Conservation (phyloP, 164 flowering plant genomes). For the Magnolia officinalis region DNA sequence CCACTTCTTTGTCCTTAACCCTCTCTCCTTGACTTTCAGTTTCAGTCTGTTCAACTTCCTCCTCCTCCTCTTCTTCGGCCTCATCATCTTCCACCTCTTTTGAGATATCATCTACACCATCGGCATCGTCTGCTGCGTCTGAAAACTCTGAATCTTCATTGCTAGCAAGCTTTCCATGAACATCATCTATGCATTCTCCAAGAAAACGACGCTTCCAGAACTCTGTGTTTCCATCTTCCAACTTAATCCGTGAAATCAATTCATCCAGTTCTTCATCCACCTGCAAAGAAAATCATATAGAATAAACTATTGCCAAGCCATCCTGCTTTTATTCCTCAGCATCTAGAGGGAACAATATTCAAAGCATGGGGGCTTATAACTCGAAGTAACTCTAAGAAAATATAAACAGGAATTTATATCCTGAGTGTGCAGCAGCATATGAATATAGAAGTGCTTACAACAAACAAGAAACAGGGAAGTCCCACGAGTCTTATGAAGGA, state of each 20-base stretch:
- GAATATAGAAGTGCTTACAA: background rate
- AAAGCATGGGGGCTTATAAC: background rate
- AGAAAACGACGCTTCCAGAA: constrained; percentile 98
- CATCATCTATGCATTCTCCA: constrained; percentile 60
- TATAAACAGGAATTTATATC: background rate
- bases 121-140: constrained; percentile 49
- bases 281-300: constrained; percentile 29
- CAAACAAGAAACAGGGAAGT: background rate
- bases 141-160: constrained; percentile 31
- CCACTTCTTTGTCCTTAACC: constrained; percentile 60
- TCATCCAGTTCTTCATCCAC: constrained; percentile 91
- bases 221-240: constrained; percentile 90
- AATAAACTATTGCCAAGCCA: background rate
- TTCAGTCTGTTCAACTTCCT: constrained; percentile 63
- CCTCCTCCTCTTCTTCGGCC: constrained; percentile 19
- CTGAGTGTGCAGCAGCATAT: background rate
- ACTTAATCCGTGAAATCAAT: constrained; percentile 73
- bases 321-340: too few relatives aligned
- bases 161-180: constrained; percentile 27
- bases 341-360: constrained; percentile 8
- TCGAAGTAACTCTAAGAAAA: background rate
- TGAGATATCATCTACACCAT: constrained; percentile 43
- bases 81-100: constrained; percentile 59
- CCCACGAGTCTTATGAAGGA: background rate
- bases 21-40: constrained; percentile 46